Evolutionary conservation across 495 filamentous ascomycete genomes (phyloP).

Genomic region (Aspergillus indologenus): DNA sequence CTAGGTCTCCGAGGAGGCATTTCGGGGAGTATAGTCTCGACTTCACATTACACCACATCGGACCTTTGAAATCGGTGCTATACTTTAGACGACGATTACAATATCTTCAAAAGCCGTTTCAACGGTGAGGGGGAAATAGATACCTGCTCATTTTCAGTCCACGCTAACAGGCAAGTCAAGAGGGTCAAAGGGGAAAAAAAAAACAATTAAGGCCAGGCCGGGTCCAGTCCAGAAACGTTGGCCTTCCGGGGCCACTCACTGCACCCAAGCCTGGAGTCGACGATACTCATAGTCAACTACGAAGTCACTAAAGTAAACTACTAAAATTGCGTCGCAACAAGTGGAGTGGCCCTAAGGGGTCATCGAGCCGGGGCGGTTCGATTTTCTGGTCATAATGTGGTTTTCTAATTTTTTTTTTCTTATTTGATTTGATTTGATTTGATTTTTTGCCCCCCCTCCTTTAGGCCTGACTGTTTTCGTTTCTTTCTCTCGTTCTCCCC

Average conservation of each 20-base stretch:
- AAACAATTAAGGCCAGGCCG: background rate
- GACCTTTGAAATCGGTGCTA: too few species aligned
- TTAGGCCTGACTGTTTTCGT: background rate
- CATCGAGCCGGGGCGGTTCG: conserved; percentile 4
- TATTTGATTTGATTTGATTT: too few species aligned
- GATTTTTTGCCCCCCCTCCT: conserved; percentile 11
- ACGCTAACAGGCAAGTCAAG: background rate
- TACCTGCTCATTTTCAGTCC: background rate
- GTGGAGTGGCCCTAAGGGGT: conserved; percentile 7
- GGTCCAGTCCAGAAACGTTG: background rate
- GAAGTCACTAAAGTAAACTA: background rate
- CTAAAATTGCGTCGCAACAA: background rate
- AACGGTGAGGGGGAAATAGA: background rate
- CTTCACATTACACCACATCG: too few species aligned
- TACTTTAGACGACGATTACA: too few species aligned
- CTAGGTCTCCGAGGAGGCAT: background rate
- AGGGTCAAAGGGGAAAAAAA: too few species aligned
- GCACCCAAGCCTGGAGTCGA: background rate
- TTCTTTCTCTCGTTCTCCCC: conserved; percentile 3
- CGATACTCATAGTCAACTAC: background rate
- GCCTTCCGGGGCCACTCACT: background rate
- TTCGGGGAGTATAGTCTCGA: background rate
- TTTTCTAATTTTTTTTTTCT: background rate
- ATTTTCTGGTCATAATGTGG: conserved; percentile 5
- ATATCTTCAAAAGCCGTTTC: background rate